Conservation (phyloP, 2,329 filamentous ascomycete species). For the Diaporthe caulivora region DNA sequence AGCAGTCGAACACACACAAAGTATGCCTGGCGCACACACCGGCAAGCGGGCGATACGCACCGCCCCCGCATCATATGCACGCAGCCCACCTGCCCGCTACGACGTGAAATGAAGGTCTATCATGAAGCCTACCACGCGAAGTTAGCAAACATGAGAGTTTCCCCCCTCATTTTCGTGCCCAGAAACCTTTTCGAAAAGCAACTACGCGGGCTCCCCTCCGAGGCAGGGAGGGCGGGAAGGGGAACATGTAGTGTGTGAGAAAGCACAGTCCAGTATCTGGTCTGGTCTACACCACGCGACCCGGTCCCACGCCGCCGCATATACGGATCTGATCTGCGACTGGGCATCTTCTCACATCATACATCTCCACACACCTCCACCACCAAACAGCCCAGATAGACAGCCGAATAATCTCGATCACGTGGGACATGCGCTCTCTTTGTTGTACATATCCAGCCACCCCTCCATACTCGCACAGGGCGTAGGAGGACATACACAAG, state of each 20-base stretch:
- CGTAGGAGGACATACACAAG: no score
- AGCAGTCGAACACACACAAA: background rate
- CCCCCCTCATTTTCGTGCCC: no score
- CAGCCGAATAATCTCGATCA: slow-evolving; percentile 8
- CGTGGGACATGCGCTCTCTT: no score
- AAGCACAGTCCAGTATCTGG: slow-evolving; percentile 8
- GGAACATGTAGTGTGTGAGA: no score
- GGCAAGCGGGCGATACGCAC: background rate
- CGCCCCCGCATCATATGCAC: background rate
- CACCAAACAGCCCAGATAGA: background rate
- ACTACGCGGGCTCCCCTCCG: no score
- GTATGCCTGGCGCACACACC: background rate
- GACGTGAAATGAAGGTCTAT: background rate
- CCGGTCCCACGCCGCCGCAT: background rate
- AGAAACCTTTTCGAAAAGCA: no score
- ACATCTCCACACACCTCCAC: background rate
- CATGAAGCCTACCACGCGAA: no score
- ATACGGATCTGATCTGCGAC: background rate
- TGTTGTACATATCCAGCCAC: background rate
- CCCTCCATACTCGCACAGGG: background rate
- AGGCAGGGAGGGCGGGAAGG: no score
- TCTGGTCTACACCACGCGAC: background rate
- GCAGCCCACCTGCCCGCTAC: background rate
- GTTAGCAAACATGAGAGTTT: no score
- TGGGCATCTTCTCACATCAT: background rate